Evolutionary conservation across 441 rosid genomes (phyloP).

Genomic region (Lepidium campestre): DNA sequence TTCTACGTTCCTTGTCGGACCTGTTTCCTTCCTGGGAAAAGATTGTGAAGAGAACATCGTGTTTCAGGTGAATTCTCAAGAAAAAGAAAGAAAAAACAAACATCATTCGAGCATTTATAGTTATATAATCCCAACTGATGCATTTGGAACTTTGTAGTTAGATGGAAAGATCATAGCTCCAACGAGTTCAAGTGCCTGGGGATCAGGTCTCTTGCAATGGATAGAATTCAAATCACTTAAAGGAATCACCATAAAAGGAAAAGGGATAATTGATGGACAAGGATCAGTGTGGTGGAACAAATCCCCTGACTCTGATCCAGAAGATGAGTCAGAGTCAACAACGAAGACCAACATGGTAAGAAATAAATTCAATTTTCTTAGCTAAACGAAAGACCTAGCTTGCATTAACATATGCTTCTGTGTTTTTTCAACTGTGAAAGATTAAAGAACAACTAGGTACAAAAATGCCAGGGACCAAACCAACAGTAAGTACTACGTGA

Average conservation of each 20-base stretch:
- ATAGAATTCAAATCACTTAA: conserved; percentile 49
- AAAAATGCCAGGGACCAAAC: conserved; percentile 54
- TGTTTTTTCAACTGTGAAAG: conserved; percentile 24
- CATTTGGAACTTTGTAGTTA: conserved; percentile 31
- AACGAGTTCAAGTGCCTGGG: conserved; percentile 49
- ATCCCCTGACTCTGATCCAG: conserved; percentile 27
- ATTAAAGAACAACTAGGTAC: conserved; percentile 27
- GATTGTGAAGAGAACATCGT: conserved; percentile 42
- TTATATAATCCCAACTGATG: background rate
- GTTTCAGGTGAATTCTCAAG: conserved; percentile 42
- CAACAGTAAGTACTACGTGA: conserved; percentile 44
- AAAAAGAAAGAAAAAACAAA: background rate
- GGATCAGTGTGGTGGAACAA: conserved; percentile 67
- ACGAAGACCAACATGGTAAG: conserved; percentile 23
- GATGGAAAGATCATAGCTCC: conserved; percentile 71
- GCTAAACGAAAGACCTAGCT: background rate
- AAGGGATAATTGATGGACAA: conserved; percentile 58
- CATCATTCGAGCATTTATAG: background rate
- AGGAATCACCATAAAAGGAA: conserved; percentile 44
- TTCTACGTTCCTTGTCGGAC: conserved; percentile 53
- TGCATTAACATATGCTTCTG: conserved; percentile 2
- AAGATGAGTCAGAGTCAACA: conserved; percentile 16
- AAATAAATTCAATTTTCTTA: background rate
- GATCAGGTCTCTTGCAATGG: conserved; percentile 52
- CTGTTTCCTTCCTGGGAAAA: conserved; percentile 52